Conservation (phyloP, 2,329 filamentous ascomycete species). For the Trichoderma sp. region DNA sequence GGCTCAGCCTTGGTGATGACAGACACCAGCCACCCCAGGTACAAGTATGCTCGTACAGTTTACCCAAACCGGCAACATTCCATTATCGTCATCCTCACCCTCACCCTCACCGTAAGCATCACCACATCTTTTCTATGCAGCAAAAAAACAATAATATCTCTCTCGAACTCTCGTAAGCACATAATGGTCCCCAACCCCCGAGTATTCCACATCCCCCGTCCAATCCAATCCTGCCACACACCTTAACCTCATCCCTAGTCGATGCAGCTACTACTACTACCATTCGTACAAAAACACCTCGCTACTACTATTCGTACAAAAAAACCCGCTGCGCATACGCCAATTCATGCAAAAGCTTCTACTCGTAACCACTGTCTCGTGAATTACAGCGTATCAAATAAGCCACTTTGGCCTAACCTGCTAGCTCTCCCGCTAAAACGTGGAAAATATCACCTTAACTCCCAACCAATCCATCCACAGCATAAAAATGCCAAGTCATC, state of each 20-base stretch:
- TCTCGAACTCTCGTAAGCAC: neutral
- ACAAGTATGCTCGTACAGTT: neutral
- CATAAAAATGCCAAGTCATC: neutral
- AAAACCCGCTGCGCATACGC: neutral
- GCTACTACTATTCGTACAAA: neutral
- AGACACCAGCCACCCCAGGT: neutral
- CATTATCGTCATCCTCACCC: neutral
- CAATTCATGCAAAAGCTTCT: neutral
- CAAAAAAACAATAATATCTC: neutral
- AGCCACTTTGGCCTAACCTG: neutral
- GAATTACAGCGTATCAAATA: neutral
- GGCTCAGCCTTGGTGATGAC: neutral
- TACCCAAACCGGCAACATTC: neutral
- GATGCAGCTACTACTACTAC: neutral
- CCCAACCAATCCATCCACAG: neutral
- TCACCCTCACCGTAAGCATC: neutral
- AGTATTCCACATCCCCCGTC: neutral
- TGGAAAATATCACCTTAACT: neutral
- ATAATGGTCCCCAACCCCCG: neutral
- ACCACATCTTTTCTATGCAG: neutral
- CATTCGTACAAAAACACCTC: neutral
- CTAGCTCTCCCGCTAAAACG: neutral
- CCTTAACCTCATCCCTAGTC: neutral
- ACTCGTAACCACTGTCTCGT: neutral
- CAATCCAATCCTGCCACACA: slow-evolving; percentile 11